Evolutionary conservation across 2,329 filamentous ascomycete species (phyloP), one percentile per base, ranked within the genome.

Genomic region (Fusarium sp.): DNA sequence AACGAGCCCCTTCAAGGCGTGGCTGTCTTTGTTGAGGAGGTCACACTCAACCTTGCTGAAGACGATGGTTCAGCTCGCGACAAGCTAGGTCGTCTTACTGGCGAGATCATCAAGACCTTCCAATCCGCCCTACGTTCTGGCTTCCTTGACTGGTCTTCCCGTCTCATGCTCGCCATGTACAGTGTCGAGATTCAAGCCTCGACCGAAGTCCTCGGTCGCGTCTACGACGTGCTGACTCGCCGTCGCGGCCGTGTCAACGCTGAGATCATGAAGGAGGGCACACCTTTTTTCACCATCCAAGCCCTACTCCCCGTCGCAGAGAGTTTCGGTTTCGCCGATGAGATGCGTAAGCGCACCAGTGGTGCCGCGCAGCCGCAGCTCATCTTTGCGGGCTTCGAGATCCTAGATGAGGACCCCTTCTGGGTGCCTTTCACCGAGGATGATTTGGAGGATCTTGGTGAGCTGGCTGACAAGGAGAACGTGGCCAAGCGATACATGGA

Each of bases 391-490:
- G 97, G 97, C 1, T 99, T 95, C 80, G 95, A 98, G 83, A 90
- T 97, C 77, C 87, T 98, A 3, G 95, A 98, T 81, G 93, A 98
- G 84, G 97, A 99, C 85, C 97, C 97, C 0, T 97, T 97, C 86
- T 99, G 97, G 97, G 95, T 97, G 56, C 97, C 97, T 1, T 95
- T 95, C 75, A 98, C 96, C 0, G 97, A 98, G 81, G 97, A 98
- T 82, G 95, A 99, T 80, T 84, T 99, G 61, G 97, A 99, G 87
- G 97, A 99, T 86, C 85, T 99, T 70, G 97, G 97, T 30, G 96
- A 98, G 87, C 86, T 96, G 81, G 97, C 94, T 5, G 97, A 99
- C 84, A 90, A 91, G 80, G 97, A 98, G 87, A 98, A 98, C 84
- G 94, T 98, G 60, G 97, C 97, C 27, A 98, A 97, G 90, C 87